These are phyloP conservation scores for Aureobasidium lini DNA, from an alignment of 2,329 filamentous ascomycete species.

Conservation along the genomic window DNA sequence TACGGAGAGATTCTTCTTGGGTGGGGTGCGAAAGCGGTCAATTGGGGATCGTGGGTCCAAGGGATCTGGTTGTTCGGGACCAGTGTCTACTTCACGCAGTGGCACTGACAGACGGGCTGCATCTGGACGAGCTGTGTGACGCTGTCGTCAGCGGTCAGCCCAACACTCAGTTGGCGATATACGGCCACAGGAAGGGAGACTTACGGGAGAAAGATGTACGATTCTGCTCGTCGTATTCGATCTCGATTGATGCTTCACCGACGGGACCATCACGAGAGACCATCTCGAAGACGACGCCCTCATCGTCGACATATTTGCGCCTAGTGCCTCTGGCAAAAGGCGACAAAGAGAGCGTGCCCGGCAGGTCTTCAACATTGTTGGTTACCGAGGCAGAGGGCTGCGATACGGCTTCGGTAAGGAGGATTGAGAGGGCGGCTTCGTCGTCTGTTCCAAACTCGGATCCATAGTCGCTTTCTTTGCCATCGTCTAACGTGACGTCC, in stretches of 20 bases:
- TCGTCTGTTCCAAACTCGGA: slow-evolving; percentile 55
- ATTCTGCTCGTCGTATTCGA: slow-evolving; percentile 35
- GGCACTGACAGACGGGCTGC: slow-evolving; percentile 19
- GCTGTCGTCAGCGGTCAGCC: slow-evolving; percentile 34
- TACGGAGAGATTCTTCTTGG: slow-evolving; percentile 73
- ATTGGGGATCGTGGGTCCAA: slow-evolving; percentile 55
- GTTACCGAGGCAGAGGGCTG: slow-evolving; percentile 20
- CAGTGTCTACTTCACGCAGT: slow-evolving; percentile 12
- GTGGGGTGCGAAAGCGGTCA: slow-evolving; percentile 68
- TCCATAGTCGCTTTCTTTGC: slow-evolving; percentile 51
- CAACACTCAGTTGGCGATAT: neutral
- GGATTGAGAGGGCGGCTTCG: slow-evolving; percentile 44
- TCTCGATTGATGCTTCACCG: slow-evolving; percentile 29
- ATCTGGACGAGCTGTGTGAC: slow-evolving; percentile 26
- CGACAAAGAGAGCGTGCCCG: neutral
- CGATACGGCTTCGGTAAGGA: slow-evolving; percentile 41
- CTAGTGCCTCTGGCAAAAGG: slow-evolving; percentile 1
- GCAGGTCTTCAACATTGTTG: neutral
- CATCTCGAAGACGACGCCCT: slow-evolving; percentile 15
- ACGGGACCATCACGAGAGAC: slow-evolving; percentile 15
- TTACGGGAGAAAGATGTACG: slow-evolving; percentile 27
- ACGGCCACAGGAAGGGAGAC: slow-evolving; percentile 8
- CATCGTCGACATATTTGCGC: slow-evolving; percentile 15
- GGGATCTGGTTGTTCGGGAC: slow-evolving; percentile 16
- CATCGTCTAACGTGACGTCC: neutral